phyloP scores from a whole-genome alignment of 2,329 filamentous ascomycete genomes.

The Penicillium sp. region DNA sequence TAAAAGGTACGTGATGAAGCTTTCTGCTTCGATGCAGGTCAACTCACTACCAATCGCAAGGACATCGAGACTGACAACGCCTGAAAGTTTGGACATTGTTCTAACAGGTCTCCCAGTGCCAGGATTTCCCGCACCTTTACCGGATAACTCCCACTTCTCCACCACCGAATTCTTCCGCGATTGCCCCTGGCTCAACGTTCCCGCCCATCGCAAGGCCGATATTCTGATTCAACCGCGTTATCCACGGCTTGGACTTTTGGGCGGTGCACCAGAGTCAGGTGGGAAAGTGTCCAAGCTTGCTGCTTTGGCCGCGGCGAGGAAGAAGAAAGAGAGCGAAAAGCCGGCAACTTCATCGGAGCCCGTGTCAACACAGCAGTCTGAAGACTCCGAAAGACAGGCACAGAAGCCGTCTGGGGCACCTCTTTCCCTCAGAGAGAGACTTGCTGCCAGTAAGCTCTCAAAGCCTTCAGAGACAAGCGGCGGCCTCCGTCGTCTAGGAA shows the following conservation, averaged over 20 bases:
- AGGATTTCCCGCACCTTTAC: slow-evolving; percentile 22
- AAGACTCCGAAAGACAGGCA: slow-evolving; percentile 6
- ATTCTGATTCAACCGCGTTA: slow-evolving; percentile 57
- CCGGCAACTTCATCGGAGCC: slow-evolving; percentile 19
- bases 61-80: slow-evolving; percentile 27
- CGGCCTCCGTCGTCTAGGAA: slow-evolving; percentile 18
- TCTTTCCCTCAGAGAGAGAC: slow-evolving; percentile 36
- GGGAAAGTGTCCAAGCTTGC: slow-evolving; percentile 84
- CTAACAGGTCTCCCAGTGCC: slow-evolving; percentile 36
- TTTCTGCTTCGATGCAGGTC: not conserved
- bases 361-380: slow-evolving; percentile 4
- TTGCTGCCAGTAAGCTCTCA: slow-evolving; percentile 27
- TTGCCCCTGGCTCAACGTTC: slow-evolving; percentile 76
- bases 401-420: slow-evolving; percentile 21
- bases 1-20: slow-evolving; percentile 10
- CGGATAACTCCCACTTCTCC: slow-evolving; percentile 35
- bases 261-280: slow-evolving; percentile 59
- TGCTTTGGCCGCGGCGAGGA: slow-evolving; percentile 76
- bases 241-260: slow-evolving; percentile 64
- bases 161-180: slow-evolving; percentile 67
- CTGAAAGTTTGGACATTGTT: slow-evolving; percentile 28
- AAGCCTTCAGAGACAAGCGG: slow-evolving; percentile 22
- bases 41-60: slow-evolving; percentile 1
- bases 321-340: slow-evolving; percentile 70
- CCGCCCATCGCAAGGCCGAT: slow-evolving; percentile 56